Conservation (phyloP, 352 stramenopile genomes). For the Pythium angustatum region DNA sequence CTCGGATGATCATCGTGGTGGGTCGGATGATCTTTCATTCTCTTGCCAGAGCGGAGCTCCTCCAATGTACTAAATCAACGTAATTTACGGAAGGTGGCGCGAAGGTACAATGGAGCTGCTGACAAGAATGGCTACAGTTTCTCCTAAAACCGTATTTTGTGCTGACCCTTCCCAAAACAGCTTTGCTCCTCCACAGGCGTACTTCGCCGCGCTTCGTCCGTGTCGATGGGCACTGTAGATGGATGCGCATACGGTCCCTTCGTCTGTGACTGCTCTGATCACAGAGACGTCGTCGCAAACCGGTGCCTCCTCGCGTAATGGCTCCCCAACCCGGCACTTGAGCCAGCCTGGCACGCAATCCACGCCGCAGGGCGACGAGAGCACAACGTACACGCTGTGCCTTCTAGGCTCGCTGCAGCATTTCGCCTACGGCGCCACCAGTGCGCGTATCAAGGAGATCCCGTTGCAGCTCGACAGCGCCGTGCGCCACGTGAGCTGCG, state of each 20-base stretch:
- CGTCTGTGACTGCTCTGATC: too few species aligned
- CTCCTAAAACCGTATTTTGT: background rate
- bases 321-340: too few species aligned
- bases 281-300: too few species aligned
- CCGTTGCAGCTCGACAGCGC: conserved; percentile 41
- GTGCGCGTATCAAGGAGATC: conserved; percentile 38
- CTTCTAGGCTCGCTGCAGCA: conserved; percentile 47
- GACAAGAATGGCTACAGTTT: background rate
- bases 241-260: too few species aligned
- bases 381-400: conserved; percentile 54
- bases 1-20: conserved; percentile 77
- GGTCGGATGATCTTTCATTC: too few species aligned
- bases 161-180: background rate
- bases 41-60: too few species aligned
- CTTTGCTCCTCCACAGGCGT: background rate
- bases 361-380: conserved; percentile 6
- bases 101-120: background rate
- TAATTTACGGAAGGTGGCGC: background rate
- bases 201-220: too few species aligned
- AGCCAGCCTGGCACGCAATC: too few species aligned
- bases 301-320: too few species aligned
- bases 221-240: too few species aligned
- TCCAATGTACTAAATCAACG: background rate
- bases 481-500: conserved; percentile 48
- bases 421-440: conserved; percentile 1